Conservation (phyloP, 2,329 filamentous ascomycete genomes). For the Lecanicillium sp. region DNA sequence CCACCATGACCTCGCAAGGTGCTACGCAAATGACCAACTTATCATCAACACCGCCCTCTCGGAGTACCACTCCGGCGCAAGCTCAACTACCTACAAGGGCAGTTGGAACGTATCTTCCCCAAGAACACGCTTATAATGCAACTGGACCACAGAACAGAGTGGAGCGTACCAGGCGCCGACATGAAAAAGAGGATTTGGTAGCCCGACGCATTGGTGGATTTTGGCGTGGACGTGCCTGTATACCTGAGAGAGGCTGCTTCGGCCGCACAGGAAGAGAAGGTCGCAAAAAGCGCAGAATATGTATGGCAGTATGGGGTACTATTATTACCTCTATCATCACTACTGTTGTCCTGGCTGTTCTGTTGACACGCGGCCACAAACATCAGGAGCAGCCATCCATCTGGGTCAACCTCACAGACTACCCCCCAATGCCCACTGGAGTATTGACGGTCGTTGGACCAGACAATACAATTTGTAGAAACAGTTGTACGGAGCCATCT, state of each 20-base stretch:
- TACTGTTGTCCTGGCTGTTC: constrained; percentile 49
- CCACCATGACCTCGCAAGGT: constrained; percentile 55
- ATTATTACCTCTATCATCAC: constrained; percentile 50
- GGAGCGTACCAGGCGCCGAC: constrained; percentile 45
- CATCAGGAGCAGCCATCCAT: constrained; percentile 28
- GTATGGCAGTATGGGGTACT: constrained; percentile 41
- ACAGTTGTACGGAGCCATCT: constrained; percentile 62
- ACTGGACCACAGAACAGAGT: constrained; percentile 33
- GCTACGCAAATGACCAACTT: constrained; percentile 55
- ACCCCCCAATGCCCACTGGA: constrained; percentile 79
- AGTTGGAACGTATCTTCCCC: constrained; percentile 36
- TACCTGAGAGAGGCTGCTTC: constrained; percentile 57
- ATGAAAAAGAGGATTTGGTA: constrained; percentile 58
- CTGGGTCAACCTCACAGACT: constrained; percentile 82
- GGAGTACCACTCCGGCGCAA: constrained; percentile 11
- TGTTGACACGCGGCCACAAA: constrained; percentile 32
- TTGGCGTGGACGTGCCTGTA: constrained; percentile 59
- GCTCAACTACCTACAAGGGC: constrained; percentile 33
- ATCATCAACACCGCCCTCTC: constrained; percentile 37
- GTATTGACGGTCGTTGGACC: constrained; percentile 71
- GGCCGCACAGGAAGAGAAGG: constrained; percentile 56
- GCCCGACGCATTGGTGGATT: constrained; percentile 50
- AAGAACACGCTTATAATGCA: constrained; percentile 33
- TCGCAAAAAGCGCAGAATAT: constrained; percentile 54
- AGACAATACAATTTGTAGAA: constrained; percentile 54